Evolutionary conservation across 495 filamentous ascomycete species (phyloP).

Genomic region (Sphaerosporella brunnea): DNA sequence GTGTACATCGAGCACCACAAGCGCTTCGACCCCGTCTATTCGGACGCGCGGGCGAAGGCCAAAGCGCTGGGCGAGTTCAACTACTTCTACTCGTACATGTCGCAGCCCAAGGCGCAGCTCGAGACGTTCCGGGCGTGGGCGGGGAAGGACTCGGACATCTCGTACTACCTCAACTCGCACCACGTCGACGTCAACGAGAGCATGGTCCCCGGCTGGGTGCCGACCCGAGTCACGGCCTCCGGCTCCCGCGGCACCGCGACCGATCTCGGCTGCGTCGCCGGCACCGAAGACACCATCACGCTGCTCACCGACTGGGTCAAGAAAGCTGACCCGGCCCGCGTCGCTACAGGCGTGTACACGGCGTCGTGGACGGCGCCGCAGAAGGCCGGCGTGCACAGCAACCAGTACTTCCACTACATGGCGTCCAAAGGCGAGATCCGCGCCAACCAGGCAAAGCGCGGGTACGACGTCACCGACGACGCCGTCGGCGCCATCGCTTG

Average conservation of each 20-base stretch:
- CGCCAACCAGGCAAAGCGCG: conserved; percentile 82
- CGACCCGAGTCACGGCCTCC: conserved; percentile 59
- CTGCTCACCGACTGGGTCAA: conserved; percentile 75
- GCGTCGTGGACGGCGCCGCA: conserved; percentile 89
- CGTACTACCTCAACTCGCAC: conserved; percentile 87
- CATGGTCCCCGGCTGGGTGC: conserved; percentile 68
- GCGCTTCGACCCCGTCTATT: conserved; percentile 81
- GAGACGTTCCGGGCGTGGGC: conserved; percentile 97
- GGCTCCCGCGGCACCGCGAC: conserved; percentile 51
- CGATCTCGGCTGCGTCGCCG: conserved; percentile 56
- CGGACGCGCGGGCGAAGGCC: conserved; percentile 64
- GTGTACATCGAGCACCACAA: conserved; percentile 96
- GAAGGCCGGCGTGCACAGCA: conserved; percentile 77
- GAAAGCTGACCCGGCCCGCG: conserved; percentile 28
- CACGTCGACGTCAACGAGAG: conserved; percentile 80
- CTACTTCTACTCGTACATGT: conserved; percentile 97
- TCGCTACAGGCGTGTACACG: conserved; percentile 81
- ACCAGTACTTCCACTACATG: conserved; percentile 58
- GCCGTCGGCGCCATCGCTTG: conserved; percentile 48
- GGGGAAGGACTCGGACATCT: conserved; percentile 76
- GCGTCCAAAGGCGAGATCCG: conserved; percentile 66
- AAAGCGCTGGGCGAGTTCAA: conserved; percentile 73
- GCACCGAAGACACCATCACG: conserved; percentile 86
- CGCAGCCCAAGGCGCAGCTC: conserved; percentile 77
- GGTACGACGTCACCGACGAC: conserved; percentile 86